phyloP scores from a whole-genome alignment of 148 eudicot genomes.

The Polygonum maritimum region DNA sequence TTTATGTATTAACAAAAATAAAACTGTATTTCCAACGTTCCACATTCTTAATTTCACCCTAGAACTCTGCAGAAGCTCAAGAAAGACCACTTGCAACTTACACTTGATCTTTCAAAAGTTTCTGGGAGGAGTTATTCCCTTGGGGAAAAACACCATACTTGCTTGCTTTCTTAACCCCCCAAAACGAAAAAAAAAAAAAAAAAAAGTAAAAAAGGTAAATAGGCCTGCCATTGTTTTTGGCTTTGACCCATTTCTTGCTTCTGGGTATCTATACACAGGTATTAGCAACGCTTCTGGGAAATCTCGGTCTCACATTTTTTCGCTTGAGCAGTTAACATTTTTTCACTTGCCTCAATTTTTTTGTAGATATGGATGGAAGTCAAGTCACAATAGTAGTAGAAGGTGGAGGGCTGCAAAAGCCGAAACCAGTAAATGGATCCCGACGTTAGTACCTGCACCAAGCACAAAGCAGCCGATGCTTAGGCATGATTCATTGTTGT shows the following conservation, averaged over 20 bases:
- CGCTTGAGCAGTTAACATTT: not conserved
- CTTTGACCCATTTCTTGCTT: not conserved
- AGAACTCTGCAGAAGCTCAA: not conserved
- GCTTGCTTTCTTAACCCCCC: not conserved
- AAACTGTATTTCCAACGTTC: not conserved
- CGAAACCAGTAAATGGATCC: not conserved
- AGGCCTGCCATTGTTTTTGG: constrained; percentile 7
- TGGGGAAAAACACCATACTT: not conserved
- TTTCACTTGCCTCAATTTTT: not conserved
- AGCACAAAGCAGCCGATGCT: not conserved
- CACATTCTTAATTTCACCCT: not conserved
- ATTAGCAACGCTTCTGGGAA: not conserved
- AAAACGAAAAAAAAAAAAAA: not conserved
- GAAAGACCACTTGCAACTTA: constrained; percentile 1
- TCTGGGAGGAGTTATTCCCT: not conserved
- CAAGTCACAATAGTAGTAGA: not conserved
- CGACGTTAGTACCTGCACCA: not conserved
- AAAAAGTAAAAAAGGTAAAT: not conserved
- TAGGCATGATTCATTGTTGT: not conserved
- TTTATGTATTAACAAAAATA: not conserved
- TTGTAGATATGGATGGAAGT: too few species aligned
- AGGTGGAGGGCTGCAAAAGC: not conserved
- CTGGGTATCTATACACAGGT: constrained; percentile 3
- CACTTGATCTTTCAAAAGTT: not conserved
- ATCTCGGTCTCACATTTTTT: not conserved